These are phyloP conservation scores for Auricularia sp. DNA, from an alignment of 768 basidiomycete species.

Conservation along the genomic window DNA sequence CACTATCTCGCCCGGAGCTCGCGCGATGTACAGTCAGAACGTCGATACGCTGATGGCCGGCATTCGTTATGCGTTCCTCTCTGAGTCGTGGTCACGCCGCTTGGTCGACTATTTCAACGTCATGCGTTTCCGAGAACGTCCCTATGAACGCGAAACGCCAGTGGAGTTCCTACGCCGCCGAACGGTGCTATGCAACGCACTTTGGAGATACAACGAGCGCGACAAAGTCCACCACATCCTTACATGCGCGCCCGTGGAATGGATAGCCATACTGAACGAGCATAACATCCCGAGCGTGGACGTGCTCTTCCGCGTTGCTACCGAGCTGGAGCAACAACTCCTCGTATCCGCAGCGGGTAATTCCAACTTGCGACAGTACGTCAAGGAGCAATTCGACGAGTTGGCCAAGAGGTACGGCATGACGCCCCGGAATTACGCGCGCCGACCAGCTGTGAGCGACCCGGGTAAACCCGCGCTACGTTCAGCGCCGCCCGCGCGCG, in stretches of 20 bases:
- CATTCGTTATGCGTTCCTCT: not conserved
- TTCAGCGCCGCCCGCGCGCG: not conserved
- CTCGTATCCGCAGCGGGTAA: not conserved
- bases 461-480: not conserved
- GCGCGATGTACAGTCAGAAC: not conserved
- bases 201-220: not conserved
- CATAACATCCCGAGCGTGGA: not conserved
- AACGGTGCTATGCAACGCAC: not conserved
- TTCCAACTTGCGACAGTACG: too few relatives aligned
- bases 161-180: not conserved
- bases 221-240: not conserved
- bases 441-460: not conserved
- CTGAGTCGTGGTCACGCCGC: not conserved
- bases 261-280: not conserved
- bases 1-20: not conserved
- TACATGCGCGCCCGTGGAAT: not conserved
- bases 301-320: not conserved
- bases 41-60: not conserved
- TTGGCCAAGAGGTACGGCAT: not conserved
- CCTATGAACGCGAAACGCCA: not conserved
- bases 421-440: not conserved
- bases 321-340: not conserved
- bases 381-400: not conserved
- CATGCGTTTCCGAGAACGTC: not conserved
- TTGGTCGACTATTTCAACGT: not conserved